These are phyloP conservation scores for Harrya chromipes DNA, from an alignment of 768 basidiomycete species.

Conservation along the genomic window DNA sequence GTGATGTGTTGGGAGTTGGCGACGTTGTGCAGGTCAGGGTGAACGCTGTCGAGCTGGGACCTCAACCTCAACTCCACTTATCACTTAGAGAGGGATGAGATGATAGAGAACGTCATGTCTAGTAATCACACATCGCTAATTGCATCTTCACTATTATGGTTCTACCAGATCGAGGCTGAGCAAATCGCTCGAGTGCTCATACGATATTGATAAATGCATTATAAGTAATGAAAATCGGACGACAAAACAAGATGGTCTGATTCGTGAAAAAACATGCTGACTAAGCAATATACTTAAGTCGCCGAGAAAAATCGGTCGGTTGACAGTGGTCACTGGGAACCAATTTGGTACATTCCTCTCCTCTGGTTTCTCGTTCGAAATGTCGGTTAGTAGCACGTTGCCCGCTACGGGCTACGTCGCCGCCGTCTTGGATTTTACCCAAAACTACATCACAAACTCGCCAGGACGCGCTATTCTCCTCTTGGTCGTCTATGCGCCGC, in stretches of 20 bases:
- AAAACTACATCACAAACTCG: conserved; percentile 19
- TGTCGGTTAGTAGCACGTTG: conserved; percentile 25
- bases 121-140: neutral
- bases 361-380: conserved; percentile 15
- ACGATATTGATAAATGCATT: too few species aligned
- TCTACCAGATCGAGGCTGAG: too few species aligned
- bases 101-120: neutral
- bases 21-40: conserved; percentile 27
- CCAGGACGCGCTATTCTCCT: conserved; percentile 34
- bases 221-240: too few species aligned
- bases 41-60: conserved; percentile 28
- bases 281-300: conserved; percentile 23
- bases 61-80: conserved; percentile 25
- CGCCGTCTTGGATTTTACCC: conserved; percentile 13
- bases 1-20: conserved; percentile 21
- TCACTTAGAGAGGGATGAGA: conserved; percentile 7
- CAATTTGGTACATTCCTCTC: neutral
- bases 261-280: conserved; percentile 15
- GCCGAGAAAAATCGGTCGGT: conserved; percentile 9
- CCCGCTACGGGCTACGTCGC: conserved; percentile 26
- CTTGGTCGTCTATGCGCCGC: conserved; percentile 59
- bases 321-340: neutral
- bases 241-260: conserved; percentile 14
- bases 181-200: too few species aligned
- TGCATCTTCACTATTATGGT: too few species aligned